Base-by-base conservation (phyloP, 1,284 basidiomycete species). In the Ceratobasidium sp. region DNA sequence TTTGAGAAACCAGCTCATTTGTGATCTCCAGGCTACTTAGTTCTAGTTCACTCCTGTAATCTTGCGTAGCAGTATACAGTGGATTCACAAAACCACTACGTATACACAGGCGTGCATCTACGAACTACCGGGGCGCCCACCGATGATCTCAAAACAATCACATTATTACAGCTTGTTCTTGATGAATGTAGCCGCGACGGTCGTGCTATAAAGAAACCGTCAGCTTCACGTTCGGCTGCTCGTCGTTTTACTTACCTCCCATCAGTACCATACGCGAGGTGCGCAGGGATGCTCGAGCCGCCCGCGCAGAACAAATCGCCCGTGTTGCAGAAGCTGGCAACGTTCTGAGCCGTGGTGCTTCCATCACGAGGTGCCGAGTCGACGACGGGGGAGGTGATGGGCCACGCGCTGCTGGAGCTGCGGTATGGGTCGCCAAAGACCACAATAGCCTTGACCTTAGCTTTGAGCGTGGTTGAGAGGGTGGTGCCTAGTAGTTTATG, bases 371-470 rank as follows among this genome's bases (percentile, higher is more conserved):
- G 62, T 31, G 49, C 40, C 10, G 62, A 67, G 27, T 67, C 45
- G 35, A 67, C 62, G 4, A 67, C 60, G 17, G 62, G 62, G 1
- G 62, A 67, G 25, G 29, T 67, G 22, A 67, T 54, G 7, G 62
- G 62, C 62, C 62, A 67, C 20, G 29, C 22, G 50, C 31, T 67
- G 38, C 50, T 67, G 6, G 50, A 67, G 20, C 50, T 43, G 22
- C 62, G 62, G 50, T 67, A 67, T 45, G 62, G 62, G 62, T 67
- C 62, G 27, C 62, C 62, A 31, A 67, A 67, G 25, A 54, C 62
- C 27, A 67, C 62, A 38, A 67, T 67, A 7, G 49, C 62, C 10
- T 29, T 50, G 32, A 62, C n/a, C 38, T 67, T 67, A 25, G 7
- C 31, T 38, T 67, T 67, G 35, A 54, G 50, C n/a, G 22, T 50